A percentile compares a stretch with the other conserved stretches of the same genome.
Evolutionary conservation across 2,329 filamentous ascomycete species (phyloP).

Genomic region (Emmonsia crescens): DNA sequence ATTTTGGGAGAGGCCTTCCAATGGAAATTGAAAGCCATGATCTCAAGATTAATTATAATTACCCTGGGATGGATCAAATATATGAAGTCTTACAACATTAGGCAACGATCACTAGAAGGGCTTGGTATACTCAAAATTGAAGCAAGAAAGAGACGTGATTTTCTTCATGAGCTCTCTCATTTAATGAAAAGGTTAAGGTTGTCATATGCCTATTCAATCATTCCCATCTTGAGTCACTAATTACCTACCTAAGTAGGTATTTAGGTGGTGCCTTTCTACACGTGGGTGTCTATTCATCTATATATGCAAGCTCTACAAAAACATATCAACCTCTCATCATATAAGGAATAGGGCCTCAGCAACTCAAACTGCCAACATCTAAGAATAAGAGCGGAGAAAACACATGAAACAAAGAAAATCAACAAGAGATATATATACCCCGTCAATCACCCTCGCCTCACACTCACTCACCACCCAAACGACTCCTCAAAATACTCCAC

Average conservation of each 20-base stretch:
- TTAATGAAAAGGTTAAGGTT: neutral
- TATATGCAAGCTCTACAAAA: neutral
- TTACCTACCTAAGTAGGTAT: no score
- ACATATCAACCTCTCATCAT: neutral
- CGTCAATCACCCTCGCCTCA: no score
- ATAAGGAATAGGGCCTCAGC: neutral
- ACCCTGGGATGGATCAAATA: no score
- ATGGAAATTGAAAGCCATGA: neutral
- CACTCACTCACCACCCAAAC: constrained; percentile 25
- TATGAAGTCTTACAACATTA: no score
- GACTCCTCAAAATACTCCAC: constrained; percentile 38
- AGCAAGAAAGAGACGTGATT: no score
- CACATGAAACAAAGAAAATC: neutral
- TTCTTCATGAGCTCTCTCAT: no score
- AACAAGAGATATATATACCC: neutral
- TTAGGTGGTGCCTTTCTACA: neutral
- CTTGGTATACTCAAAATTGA: no score
- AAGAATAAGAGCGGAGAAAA: neutral
- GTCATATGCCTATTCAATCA: neutral
- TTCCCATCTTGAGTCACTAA: neutral
- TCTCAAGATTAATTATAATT: neutral
- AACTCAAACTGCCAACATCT: neutral
- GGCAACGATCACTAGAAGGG: no score
- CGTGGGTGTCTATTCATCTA: neutral
- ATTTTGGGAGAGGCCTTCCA: no score